Evolutionary conservation across 805 yeast genomes (phyloP).

Genomic region (Tetrapisispora arboricola): DNA sequence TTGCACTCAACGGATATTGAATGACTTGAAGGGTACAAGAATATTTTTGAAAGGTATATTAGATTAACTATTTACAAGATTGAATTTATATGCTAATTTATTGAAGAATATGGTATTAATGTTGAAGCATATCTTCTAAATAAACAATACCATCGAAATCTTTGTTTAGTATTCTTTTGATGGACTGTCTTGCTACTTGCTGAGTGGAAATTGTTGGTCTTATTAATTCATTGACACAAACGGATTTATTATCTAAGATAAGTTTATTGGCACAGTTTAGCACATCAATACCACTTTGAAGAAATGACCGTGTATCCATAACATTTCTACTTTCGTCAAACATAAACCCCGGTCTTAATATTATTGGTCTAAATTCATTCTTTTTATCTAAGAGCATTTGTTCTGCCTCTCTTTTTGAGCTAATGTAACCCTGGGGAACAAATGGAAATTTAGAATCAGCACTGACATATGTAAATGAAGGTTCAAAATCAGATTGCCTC

Average conservation of each 20-base stretch:
- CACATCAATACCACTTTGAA: conserved; percentile 36
- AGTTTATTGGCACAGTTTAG: conserved; percentile 36
- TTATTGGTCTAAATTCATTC: conserved; percentile 44
- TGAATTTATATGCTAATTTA: too few species aligned
- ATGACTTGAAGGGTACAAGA: too few species aligned
- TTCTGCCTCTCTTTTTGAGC: conserved; percentile 73
- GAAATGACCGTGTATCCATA: conserved; percentile 12
- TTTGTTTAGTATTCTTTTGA: conserved; percentile 44
- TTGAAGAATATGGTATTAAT: too few species aligned
- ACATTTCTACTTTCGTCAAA: conserved; percentile 38
- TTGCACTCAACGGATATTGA: too few species aligned
- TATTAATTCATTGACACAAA: conserved; percentile 36
- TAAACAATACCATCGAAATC: conserved; percentile 47
- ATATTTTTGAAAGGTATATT: too few species aligned
- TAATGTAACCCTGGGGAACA: conserved; percentile 60
- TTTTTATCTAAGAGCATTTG: conserved; percentile 36
- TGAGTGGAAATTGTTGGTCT: conserved; percentile 62
- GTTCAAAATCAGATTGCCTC: conserved; percentile 10
- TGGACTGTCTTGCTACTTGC: conserved; percentile 49
- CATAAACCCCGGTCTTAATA: conserved; percentile 79
- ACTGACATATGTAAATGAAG: conserved; percentile 62
- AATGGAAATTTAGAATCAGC: conserved; percentile 67
- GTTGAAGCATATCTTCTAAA: conserved; percentile 37
- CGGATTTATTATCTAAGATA: conserved; percentile 32
- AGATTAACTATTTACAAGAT: too few species aligned